These are phyloP conservation scores for Lotmaria passim DNA, from an alignment of 208 protist species.

Conservation along the genomic window DNA sequence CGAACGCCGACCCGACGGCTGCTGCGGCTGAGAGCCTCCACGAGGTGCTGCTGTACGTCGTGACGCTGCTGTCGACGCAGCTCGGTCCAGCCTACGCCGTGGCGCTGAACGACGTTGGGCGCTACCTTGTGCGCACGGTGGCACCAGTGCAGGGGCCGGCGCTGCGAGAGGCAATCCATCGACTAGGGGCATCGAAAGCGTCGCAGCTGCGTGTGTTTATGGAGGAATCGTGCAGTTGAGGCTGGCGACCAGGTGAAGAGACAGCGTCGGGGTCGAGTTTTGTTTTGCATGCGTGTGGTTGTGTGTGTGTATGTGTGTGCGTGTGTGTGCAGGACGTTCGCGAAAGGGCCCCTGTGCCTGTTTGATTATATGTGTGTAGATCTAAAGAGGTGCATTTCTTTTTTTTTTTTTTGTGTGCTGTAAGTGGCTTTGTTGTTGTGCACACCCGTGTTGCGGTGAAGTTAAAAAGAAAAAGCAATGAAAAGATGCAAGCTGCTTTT, in stretches of 20 bases:
- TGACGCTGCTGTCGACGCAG: conserved; percentile 37
- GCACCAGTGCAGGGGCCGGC: conserved; percentile 34
- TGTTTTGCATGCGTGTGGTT: not conserved
- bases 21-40: conserved; percentile 13
- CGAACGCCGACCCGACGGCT: conserved; percentile 3
- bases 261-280: not conserved
- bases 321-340: too few species aligned
- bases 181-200: conserved; percentile 39
- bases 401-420: too few species aligned
- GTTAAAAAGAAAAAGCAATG: too few species aligned
- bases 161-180: conserved; percentile 61
- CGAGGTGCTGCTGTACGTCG: conserved; percentile 34
- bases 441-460: too few species aligned
- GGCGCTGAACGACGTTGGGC: conserved; percentile 39
- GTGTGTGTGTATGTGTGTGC: too few species aligned
- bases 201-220: conserved; percentile 64
- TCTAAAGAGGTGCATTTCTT: too few species aligned
- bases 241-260: not conserved
- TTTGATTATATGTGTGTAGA: too few species aligned
- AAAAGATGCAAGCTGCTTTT: too few species aligned
- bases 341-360: too few species aligned
- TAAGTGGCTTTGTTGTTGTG: not conserved
- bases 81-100: conserved; percentile 10
- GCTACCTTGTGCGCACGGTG: conserved; percentile 44
- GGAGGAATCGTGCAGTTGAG: conserved; percentile 47